Conservation (phyloP, 768 basidiomycete species). For the Lentinula edodes region DNA sequence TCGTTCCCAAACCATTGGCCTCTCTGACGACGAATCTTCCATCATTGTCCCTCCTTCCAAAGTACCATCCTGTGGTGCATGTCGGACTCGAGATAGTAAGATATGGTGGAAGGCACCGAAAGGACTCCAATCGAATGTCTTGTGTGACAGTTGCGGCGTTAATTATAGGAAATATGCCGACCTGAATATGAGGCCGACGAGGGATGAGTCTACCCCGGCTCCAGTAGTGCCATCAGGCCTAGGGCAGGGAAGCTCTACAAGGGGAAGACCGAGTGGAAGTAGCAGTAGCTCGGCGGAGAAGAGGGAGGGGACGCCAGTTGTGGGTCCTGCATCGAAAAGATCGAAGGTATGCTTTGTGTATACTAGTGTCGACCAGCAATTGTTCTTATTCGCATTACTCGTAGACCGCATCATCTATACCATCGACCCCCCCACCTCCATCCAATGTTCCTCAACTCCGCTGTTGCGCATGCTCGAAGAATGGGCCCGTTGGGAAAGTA, state of each 20-base stretch:
- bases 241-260: not conserved
- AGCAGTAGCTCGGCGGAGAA: conserved; percentile 29
- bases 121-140: conserved; percentile 67
- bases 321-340: conserved; percentile 52
- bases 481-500: conserved; percentile 71
- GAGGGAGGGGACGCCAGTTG: conserved; percentile 56
- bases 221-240: conserved; percentile 22
- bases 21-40: conserved; percentile 74
- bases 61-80: conserved; percentile 72
- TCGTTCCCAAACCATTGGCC: conserved; percentile 42
- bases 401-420: conserved; percentile 44
- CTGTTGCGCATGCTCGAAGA: conserved; percentile 72
- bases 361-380: conserved; percentile 11
- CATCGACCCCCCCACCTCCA: conserved; percentile 61
- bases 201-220: conserved; percentile 49
- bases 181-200: conserved; percentile 65
- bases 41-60: conserved; percentile 54
- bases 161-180: conserved; percentile 95
- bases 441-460: conserved; percentile 55
- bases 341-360: conserved; percentile 41
- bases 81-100: conserved; percentile 72
- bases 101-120: conserved; percentile 93
- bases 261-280: conserved; percentile 21
- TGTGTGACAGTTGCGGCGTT: conserved; percentile 82
- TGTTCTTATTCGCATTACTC: not conserved